Percentiles rank a stretch among this genome's conserved stretches.
Evolutionary conservation across 2,329 filamentous ascomycete genomes (phyloP).

Genomic region (Colletotrichum godetiae): DNA sequence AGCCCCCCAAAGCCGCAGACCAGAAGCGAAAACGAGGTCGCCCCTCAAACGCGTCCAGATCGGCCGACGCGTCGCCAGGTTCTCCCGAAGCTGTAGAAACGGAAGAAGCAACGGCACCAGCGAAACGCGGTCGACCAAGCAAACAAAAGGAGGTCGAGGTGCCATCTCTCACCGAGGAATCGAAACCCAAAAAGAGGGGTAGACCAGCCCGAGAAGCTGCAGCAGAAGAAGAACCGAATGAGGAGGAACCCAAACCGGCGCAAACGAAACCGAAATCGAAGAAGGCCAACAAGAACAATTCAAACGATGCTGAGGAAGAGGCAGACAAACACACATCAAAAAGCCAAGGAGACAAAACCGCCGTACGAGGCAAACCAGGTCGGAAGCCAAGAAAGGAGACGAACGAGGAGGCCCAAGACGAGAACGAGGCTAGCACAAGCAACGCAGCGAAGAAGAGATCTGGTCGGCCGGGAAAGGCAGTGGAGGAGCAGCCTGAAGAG

Average conservation of each 20-base stretch:
- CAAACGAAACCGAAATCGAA: not conserved
- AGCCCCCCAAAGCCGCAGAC: constrained; percentile 38
- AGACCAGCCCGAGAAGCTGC: constrained; percentile 16
- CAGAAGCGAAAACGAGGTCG: constrained; percentile 58
- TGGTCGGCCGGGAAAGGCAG: not conserved
- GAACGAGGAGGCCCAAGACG: not conserved
- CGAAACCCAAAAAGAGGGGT: constrained; percentile 19
- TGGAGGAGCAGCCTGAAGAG: constrained; percentile 19
- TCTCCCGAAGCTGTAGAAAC: constrained; percentile 37
- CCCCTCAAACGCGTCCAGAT: constrained; percentile 53
- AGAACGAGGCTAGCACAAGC: not conserved
- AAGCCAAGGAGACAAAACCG: not conserved
- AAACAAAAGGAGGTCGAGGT: constrained; percentile 11
- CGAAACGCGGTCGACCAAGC: constrained; percentile 42
- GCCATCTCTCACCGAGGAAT: not conserved
- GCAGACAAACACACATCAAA: not conserved
- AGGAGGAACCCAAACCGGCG: constrained; percentile 2
- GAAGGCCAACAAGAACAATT: too few species aligned
- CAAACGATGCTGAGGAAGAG: not conserved
- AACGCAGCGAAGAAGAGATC: constrained; percentile 8
- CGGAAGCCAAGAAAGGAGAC: constrained; percentile 10
- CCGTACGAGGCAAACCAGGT: not conserved
- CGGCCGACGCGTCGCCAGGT: constrained; percentile 41
- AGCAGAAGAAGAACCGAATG: not conserved
- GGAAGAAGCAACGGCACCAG: constrained; percentile 38